A percentile compares a stretch with the other conserved stretches of the same genome.
phyloP scores from a whole-genome alignment of 495 filamentous ascomycete species.

The Hypoxylon intermedium region DNA sequence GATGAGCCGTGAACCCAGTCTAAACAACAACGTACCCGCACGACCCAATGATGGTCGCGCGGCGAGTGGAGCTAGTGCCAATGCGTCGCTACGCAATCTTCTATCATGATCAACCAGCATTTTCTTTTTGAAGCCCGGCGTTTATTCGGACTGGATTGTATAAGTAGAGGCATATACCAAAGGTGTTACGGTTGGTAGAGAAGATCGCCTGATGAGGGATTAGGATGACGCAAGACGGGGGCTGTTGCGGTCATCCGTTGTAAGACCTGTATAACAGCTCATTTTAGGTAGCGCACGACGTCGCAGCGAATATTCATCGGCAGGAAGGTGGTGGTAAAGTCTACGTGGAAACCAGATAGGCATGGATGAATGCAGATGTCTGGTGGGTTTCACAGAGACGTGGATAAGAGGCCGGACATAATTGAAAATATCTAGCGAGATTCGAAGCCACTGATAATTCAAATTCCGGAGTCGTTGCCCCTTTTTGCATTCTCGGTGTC shows the following conservation, averaged over 20 bases:
- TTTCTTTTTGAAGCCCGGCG: constrained; percentile 26
- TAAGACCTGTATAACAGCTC: constrained; percentile 14
- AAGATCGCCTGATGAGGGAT: not conserved
- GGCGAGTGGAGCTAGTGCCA: constrained; percentile 72
- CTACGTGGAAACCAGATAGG: not conserved
- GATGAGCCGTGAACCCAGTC: constrained; percentile 44
- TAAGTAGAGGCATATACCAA: constrained; percentile 47
- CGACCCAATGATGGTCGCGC: constrained; percentile 52
- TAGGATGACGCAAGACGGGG: constrained; percentile 4
- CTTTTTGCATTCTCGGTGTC: no score
- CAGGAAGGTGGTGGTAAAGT: not conserved
- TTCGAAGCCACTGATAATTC: no score
- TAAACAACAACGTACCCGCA: constrained; percentile 25
- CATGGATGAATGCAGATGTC: not conserved
- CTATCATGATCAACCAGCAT: constrained; percentile 59
- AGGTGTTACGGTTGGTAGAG: constrained; percentile 27
- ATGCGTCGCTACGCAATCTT: constrained; percentile 76
- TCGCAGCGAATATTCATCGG: not conserved
- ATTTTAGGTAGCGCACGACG: not conserved
- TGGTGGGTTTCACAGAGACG: not conserved
- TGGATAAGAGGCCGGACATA: constrained; percentile 1
- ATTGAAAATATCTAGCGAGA: no score
- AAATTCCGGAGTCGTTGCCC: no score
- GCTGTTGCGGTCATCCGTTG: not conserved
- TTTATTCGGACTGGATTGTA: constrained; percentile 37